Base-by-base conservation (phyloP, 2,329 filamentous ascomycete species). In the Beauveria scarabaeidicola region DNA sequence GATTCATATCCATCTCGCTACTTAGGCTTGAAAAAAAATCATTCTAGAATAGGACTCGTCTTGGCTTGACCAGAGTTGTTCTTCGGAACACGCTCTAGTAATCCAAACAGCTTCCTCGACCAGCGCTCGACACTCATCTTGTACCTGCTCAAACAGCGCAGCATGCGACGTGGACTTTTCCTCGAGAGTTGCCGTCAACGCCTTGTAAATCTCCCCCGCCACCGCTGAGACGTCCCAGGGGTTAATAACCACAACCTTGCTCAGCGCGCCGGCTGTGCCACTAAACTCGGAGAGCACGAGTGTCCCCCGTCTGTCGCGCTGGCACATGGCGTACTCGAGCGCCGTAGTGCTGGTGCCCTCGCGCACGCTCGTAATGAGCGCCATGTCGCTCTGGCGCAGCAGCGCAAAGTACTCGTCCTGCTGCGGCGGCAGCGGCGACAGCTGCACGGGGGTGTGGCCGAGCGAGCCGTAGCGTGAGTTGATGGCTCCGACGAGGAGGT, bases 301-400 rank as follows among this genome's bases (percentile, higher is more conserved):
- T 1, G 91, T 92, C 1, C 92, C 90, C 65, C 92, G 86, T 61
- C 86, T 86, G 63, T 94, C 88, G 68, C 90, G 89, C 74, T 97
- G 93, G 72, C 91, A 96, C 61, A 96, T 82, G 61, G 97, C 86
- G 70, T 97, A 97, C 74, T 97, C 93, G 66, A 97, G 78, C 70
- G 91, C 94, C 21, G 92, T 96, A 0, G 93, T 97, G 77, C 97
- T 97, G 91, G 97, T 97, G 61, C 93, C 93, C 72, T 97, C 93
- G 61, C 93, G 85, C 23, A 97, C 91, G 66, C 91, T 96, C 7
- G 94, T 97, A 73, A 97, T 96, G 55, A 97, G 79, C 5, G 91
- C 93, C 64, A 97, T 89, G 71, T 97, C 91, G 43, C 89, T 92
- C 3, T 90, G 85, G 23, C 93, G 87, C 58, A 97, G 81, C 19